Evolutionary conservation across 495 filamentous ascomycete species (phyloP), one percentile per base, ranked within the genome.

Genomic region (Penicillium antarcticum): DNA sequence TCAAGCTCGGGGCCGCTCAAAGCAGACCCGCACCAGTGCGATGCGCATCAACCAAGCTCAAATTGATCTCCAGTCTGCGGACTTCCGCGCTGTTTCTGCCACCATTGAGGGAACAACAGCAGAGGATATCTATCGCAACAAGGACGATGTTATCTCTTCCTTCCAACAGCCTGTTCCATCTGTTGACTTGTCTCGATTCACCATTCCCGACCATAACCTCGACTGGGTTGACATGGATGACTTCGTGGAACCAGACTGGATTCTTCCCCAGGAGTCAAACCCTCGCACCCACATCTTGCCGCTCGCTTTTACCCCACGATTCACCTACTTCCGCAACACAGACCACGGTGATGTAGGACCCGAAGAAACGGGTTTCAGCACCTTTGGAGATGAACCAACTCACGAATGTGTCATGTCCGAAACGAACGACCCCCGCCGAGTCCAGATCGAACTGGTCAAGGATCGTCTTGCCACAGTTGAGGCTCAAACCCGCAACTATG

Each of bases 171-270:
- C 77, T 18, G 62, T 70, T 23, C 55, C 73, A 3, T 65, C 70
- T 8, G 80, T 79, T 6, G 91, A 97, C 68, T 76, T 96, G 38
- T 95, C 92, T 14, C 83, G 87, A 24, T 97, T 97, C 65, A 91
- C 84, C 1, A 96, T 98, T 49, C 91, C 91, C 0, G 94, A 98
- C 62, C 89, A 92, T 33, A 94, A 98, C 65, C 82, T 89, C 57
- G 86, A 83, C 45, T 98, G 94, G 94, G 87, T 97, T 60, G 94
- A 98, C 65, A 97, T 97, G 91, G 94, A 98, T 69, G 94, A 98
- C 64, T 97, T 97, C 71, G 90, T 97, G 21, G 94, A 98, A 66
- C 76, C 97, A 9, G 94, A 96, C 63, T 97, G 92, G 91, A 88
- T 96, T 50, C 72, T 97, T 14, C 92, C 94, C 1, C 88, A 88